A percentile compares a stretch with the other conserved stretches of the same genome.
Evolutionary conservation across 305 asterid genomes (phyloP).

Genomic region (Fraxinus ornus): DNA sequence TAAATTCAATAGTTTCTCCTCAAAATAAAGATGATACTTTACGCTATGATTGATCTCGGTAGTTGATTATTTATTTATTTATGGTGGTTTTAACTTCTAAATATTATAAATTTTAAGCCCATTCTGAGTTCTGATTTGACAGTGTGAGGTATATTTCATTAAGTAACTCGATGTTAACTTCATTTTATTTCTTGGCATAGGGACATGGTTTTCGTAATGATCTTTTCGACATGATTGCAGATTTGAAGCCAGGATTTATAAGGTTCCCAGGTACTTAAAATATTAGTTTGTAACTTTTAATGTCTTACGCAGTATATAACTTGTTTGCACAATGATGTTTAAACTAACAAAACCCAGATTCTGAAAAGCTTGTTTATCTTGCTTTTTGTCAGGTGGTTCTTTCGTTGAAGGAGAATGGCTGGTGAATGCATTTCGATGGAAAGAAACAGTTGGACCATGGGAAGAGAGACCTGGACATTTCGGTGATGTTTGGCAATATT

Average conservation of each 20-base stretch:
- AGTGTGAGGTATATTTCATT: not conserved
- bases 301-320: not conserved
- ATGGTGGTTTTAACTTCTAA: not conserved
- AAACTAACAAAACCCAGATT: not conserved
- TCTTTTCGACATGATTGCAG: conserved; percentile 82
- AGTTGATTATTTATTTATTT: not conserved
- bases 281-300: not conserved
- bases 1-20: not conserved
- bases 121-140: not conserved
- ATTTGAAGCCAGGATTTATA: conserved; percentile 75
- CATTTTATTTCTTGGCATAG: conserved; percentile 33
- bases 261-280: conserved; percentile 78
- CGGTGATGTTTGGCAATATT: conserved; percentile 85
- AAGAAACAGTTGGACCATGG: conserved; percentile 81
- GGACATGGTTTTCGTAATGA: conserved; percentile 93
- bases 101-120: not conserved
- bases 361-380: not conserved
- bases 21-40: not conserved
- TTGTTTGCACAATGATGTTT: not conserved
- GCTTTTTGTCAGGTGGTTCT: conserved; percentile 59
- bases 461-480: conserved; percentile 86
- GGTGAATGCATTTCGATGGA: conserved; percentile 79
- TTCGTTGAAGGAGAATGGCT: conserved; percentile 81
- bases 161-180: not conserved
- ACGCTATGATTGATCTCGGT: not conserved